Percentiles rank a stretch among this genome's conserved stretches.
phyloP scores from a whole-genome alignment of 441 rosid genomes.

The Eruca vesicaria region DNA sequence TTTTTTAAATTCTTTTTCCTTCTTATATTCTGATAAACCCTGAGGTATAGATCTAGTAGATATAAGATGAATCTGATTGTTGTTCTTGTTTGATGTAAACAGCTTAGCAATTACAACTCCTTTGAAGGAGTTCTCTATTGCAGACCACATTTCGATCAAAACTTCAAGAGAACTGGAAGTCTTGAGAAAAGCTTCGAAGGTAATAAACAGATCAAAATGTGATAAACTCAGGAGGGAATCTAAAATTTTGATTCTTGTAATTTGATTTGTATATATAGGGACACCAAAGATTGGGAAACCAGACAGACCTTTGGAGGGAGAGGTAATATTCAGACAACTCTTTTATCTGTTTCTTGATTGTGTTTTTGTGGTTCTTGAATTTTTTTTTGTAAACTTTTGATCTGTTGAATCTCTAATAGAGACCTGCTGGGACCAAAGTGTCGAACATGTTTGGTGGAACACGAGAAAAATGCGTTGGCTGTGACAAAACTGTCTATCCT shows the following conservation, averaged over 20 bases:
- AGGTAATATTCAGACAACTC: conserved; percentile 48
- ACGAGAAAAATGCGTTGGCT: conserved; percentile 84
- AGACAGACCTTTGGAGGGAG: conserved; percentile 67
- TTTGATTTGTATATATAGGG: conserved; percentile 41
- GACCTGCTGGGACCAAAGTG: conserved; percentile 69
- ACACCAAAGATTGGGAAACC: conserved; percentile 85
- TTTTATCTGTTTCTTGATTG: conserved; percentile 6
- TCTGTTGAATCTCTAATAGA: conserved; percentile 44
- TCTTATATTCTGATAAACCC: not conserved
- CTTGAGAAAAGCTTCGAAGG: conserved; percentile 98
- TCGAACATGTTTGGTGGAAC: conserved; percentile 95
- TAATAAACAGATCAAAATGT: conserved; percentile 18
- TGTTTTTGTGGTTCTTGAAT: conserved; percentile 16
- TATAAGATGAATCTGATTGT: not conserved
- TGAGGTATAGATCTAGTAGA: not conserved
- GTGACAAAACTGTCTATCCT: conserved; percentile 88
- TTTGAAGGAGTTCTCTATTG: conserved; percentile 97
- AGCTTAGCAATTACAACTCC: conserved; percentile 96
- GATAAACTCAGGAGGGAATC: not conserved
- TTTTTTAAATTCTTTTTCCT: not conserved
- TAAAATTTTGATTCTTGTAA: conserved; percentile 11
- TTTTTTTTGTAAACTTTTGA: conserved; percentile 2
- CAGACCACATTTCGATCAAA: conserved; percentile 97
- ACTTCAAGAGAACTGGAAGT: conserved; percentile 95
- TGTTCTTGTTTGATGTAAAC: conserved; percentile 30